A percentile compares a stretch with the other conserved stretches of the same genome.
phyloP scores from a whole-genome alignment of 306 rosid species.

The Astragalus membranaceus region DNA sequence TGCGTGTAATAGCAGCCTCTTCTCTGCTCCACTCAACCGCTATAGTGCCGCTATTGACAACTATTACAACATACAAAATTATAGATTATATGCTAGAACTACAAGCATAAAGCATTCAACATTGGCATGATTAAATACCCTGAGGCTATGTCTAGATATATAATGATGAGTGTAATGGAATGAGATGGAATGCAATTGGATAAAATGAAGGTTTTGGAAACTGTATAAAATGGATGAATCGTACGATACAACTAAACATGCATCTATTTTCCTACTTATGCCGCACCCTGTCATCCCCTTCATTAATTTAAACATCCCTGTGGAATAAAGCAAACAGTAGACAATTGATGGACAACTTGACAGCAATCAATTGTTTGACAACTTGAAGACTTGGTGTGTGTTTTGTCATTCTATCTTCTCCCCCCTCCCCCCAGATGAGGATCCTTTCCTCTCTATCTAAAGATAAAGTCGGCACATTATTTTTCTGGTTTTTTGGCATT shows the following conservation, averaged over 20 bases:
- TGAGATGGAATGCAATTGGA: background rate
- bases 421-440: background rate
- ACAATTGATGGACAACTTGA: background rate
- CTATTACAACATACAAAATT: background rate
- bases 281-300: background rate
- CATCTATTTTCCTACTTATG: background rate
- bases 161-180: background rate
- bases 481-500: background rate
- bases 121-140: background rate
- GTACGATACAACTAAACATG: background rate
- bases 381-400: background rate
- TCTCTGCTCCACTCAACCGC: no score
- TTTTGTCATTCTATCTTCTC: background rate
- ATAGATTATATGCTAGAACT: background rate
- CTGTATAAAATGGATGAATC: background rate
- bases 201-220: background rate
- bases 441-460: background rate
- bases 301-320: background rate
- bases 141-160: background rate
- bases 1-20: no score
- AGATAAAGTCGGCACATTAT: background rate
- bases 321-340: conserved; percentile 4
- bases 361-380: background rate
- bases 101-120: background rate
- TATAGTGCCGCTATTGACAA: no score